Conservation (phyloP, 768 basidiomycete species). For the Lentinus brumalis region DNA sequence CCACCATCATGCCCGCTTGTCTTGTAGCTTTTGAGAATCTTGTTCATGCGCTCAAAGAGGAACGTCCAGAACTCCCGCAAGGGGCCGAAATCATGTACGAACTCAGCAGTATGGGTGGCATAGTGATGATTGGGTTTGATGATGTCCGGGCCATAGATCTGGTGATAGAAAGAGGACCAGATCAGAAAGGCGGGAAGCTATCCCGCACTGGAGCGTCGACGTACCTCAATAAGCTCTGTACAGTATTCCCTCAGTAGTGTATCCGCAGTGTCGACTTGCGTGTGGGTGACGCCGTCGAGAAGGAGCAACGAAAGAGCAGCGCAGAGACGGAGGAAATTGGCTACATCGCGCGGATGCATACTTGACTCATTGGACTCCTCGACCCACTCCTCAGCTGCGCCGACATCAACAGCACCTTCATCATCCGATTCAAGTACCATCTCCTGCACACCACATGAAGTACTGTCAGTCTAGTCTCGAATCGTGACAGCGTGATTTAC, state of each 20-base stretch:
- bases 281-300: constrained; percentile 6
- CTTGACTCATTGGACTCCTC: background rate
- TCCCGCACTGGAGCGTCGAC: too few relatives aligned
- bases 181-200: too few relatives aligned
- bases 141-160: constrained; percentile 34
- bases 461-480: too few relatives aligned
- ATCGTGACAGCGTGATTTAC: too few relatives aligned
- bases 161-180: too few relatives aligned
- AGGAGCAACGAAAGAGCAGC: constrained; percentile 4
- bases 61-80: constrained; percentile 34
- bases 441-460: background rate
- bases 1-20: constrained; percentile 36
- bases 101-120: constrained; percentile 31
- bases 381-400: background rate
- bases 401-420: constrained; percentile 3
- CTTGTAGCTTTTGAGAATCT: constrained; percentile 38
- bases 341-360: constrained; percentile 2
- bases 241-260: constrained; percentile 26
- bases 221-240: constrained; percentile 25
- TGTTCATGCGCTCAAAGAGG: constrained; percentile 39
- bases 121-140: constrained; percentile 44
- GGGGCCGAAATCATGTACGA: constrained; percentile 36
- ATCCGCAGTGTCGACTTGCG: constrained; percentile 12
- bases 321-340: constrained; percentile 10
- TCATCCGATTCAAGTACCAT: constrained; percentile 5